Evolutionary conservation across 1,284 basidiomycete species (phyloP).

Genomic region (Inonotus hispidus): DNA sequence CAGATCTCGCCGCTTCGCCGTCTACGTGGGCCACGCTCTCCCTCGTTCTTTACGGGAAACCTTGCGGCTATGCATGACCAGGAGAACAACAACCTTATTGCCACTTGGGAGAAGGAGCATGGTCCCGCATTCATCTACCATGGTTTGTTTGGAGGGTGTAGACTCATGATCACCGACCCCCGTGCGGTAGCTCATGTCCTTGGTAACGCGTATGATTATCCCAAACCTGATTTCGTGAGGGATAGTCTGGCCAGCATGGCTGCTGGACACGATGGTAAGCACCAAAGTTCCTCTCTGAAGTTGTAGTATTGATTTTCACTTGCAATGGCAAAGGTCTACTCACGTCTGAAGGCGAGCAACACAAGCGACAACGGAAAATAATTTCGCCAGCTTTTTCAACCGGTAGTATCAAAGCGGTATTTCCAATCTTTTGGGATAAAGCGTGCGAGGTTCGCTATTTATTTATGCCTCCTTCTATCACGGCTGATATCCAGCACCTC

Average conservation of each 20-base stretch:
- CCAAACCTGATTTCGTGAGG: constrained; percentile 60
- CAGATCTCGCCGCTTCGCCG: constrained; percentile 34
- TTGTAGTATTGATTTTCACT: background rate
- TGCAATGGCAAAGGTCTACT: constrained; percentile 31
- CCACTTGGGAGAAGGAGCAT: constrained; percentile 41
- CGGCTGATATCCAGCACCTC: background rate
- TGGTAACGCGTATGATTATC: constrained; percentile 53
- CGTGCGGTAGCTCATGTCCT: constrained; percentile 58
- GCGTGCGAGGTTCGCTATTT: constrained; percentile 43
- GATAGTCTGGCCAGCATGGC: constrained; percentile 52
- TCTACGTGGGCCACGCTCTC: constrained; percentile 35
- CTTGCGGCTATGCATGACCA: constrained; percentile 51
- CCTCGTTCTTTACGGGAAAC: constrained; percentile 51
- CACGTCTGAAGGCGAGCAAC: constrained; percentile 41
- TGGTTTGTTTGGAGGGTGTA: constrained; percentile 47
- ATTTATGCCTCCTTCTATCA: background rate
- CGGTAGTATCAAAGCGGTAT: constrained; percentile 47
- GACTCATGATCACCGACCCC: constrained; percentile 58
- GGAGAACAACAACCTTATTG: constrained; percentile 48
- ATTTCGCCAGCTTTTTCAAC: constrained; percentile 55
- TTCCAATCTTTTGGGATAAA: constrained; percentile 61
- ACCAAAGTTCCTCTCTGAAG: background rate
- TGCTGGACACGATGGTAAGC: constrained; percentile 34
- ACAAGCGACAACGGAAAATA: constrained; percentile 37
- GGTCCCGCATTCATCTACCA: constrained; percentile 51